Evolutionary conservation across 768 basidiomycete genomes (phyloP).

Genomic region (Termitomyces bulborhizus): DNA sequence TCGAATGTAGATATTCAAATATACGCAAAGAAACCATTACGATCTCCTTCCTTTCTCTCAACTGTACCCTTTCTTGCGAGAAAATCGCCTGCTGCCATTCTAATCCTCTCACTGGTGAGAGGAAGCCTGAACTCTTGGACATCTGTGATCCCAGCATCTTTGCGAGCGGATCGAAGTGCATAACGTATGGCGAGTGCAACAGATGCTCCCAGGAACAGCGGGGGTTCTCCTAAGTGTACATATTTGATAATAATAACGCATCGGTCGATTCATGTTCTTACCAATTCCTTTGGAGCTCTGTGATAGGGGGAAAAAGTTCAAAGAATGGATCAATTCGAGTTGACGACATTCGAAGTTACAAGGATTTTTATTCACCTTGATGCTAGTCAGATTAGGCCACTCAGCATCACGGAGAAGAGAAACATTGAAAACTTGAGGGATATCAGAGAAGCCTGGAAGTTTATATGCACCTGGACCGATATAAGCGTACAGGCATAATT

Average conservation of each 20-base stretch:
- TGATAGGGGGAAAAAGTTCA: background rate
- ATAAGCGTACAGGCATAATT: background rate
- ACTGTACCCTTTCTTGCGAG: conserved; percentile 10
- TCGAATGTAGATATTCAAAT: background rate
- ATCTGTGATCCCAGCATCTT: conserved; percentile 12
- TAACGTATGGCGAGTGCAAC: conserved; percentile 13
- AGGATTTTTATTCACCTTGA: conserved; percentile 4
- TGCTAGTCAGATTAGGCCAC: conserved; percentile 12
- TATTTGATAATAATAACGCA: background rate
- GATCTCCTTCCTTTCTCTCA: conserved; percentile 5
- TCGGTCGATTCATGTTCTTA: background rate
- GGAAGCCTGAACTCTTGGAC: conserved; percentile 12
- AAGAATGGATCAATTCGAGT: background rate
- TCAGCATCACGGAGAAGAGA: conserved; percentile 14
- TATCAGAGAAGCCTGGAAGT: conserved; percentile 14
- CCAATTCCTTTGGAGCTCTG: conserved; percentile 13
- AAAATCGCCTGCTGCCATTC: conserved; percentile 13
- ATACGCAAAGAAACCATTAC: conserved; percentile 9
- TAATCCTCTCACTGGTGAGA: conserved; percentile 11
- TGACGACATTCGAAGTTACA: background rate
- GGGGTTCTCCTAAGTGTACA: conserved; percentile 11
- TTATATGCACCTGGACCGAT: conserved; percentile 10
- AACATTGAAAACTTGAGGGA: conserved; percentile 13
- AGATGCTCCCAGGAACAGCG: conserved; percentile 12
- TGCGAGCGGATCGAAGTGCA: conserved; percentile 12